Evolutionary conservation across 2,329 filamentous ascomycete species (phyloP).

Genomic region (Didymella segeticola): DNA sequence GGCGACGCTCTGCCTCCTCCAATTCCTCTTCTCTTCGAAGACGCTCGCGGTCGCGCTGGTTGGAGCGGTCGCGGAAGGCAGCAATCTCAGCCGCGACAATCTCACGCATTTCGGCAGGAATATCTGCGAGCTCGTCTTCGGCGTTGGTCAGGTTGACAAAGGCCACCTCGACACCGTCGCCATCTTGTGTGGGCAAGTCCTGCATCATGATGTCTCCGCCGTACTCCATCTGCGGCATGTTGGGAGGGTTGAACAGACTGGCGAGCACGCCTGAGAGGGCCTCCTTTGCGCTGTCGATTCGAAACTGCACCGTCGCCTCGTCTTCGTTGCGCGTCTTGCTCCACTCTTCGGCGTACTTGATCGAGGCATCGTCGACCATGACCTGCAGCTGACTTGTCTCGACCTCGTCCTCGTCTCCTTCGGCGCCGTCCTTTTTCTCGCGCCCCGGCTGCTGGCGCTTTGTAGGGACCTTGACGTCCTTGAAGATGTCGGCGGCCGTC

Average conservation of each 20-base stretch:
- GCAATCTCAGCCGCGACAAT: constrained; percentile 93
- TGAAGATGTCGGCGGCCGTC: constrained; percentile 83
- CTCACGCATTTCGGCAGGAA: constrained; percentile 94
- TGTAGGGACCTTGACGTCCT: constrained; percentile 79
- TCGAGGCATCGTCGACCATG: constrained; percentile 80
- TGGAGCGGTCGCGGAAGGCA: constrained; percentile 91
- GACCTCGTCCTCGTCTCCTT: constrained; percentile 50
- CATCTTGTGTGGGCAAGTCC: constrained; percentile 61
- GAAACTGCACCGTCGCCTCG: constrained; percentile 68
- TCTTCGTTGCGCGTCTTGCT: constrained; percentile 70
- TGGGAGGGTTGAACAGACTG: constrained; percentile 72
- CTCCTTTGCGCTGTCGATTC: constrained; percentile 72
- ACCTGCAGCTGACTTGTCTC: constrained; percentile 74
- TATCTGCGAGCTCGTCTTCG: constrained; percentile 94
- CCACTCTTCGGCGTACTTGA: constrained; percentile 85
- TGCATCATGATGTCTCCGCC: constrained; percentile 75
- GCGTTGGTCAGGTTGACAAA: constrained; percentile 77
- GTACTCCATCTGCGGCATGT: constrained; percentile 55
- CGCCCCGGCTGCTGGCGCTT: constrained; percentile 70
- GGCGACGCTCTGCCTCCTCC: constrained; percentile 80
- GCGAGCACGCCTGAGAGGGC: constrained; percentile 72
- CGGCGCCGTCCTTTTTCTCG: constrained; percentile 45
- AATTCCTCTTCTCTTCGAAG: constrained; percentile 89
- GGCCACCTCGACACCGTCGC: constrained; percentile 77
- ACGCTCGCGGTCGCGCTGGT: constrained; percentile 84